Percentiles rank a stretch among this genome's conserved stretches.
phyloP scores from a whole-genome alignment of 2,329 filamentous ascomycete species.

The Cladophialophora exuberans region DNA sequence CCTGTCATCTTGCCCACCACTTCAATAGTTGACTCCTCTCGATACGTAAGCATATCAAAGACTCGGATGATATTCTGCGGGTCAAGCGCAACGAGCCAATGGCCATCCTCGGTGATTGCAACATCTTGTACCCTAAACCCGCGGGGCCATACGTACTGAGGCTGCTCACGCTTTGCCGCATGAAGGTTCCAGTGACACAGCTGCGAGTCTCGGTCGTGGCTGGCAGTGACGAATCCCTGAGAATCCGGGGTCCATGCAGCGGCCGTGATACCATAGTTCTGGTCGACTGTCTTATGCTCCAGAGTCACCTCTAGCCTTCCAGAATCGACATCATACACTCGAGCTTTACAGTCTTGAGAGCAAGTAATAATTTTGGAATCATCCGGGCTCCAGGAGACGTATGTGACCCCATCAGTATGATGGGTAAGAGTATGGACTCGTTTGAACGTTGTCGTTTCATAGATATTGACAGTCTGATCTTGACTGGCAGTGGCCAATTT shows the following conservation, averaged over 20 bases:
- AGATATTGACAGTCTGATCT: constrained; percentile 76
- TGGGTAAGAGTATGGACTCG: constrained; percentile 65
- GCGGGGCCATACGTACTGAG: constrained; percentile 47
- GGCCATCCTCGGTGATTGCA: constrained; percentile 78
- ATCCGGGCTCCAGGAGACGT: constrained; percentile 90
- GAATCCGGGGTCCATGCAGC: constrained; percentile 88
- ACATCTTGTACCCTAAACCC: constrained; percentile 81
- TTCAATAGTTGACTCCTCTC: constrained; percentile 74
- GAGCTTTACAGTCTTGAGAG: constrained; percentile 71
- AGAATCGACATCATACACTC: constrained; percentile 74
- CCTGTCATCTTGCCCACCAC: constrained; percentile 74
- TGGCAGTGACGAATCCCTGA: constrained; percentile 75
- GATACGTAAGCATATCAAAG: constrained; percentile 76
- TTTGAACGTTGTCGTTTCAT: constrained; percentile 73
- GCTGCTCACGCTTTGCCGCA: constrained; percentile 18
- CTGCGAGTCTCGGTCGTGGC: constrained; percentile 68
- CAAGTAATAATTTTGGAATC: constrained; percentile 85
- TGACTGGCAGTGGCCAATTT: constrained; percentile 81
- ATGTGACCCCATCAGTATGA: constrained; percentile 73
- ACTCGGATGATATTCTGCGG: constrained; percentile 72
- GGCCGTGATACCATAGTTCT: constrained; percentile 76
- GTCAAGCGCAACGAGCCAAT: constrained; percentile 77
- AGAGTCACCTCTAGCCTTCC: constrained; percentile 67
- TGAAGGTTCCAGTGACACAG: constrained; percentile 70
- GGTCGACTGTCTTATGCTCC: constrained; percentile 61